Conservation (phyloP, 768 basidiomycete species). For the Lentinula lateritia region DNA sequence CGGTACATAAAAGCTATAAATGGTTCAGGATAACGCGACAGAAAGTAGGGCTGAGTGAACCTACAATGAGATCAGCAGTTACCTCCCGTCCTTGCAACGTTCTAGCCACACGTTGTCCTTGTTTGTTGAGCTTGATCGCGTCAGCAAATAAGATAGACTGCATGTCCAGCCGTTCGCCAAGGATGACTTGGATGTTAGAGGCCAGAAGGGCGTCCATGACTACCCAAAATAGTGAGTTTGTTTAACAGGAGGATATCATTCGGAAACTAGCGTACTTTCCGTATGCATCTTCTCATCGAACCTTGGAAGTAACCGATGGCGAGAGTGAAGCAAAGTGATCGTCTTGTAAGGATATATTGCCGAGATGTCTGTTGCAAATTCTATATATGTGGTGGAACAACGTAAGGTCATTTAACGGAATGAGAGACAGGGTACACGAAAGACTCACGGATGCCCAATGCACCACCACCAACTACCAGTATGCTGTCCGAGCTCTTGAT, state of each 20-base stretch:
- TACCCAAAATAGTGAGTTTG: conserved; percentile 6
- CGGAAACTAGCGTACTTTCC: conserved; percentile 32
- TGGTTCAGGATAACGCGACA: not conserved
- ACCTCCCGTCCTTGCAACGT: conserved; percentile 47
- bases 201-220: conserved; percentile 34
- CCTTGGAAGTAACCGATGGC: conserved; percentile 43
- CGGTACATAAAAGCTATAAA: conserved; percentile 51
- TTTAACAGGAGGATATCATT: too few species aligned
- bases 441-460: conserved; percentile 63
- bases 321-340: conserved; percentile 59
- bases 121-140: conserved; percentile 19
- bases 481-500: conserved; percentile 45
- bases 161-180: conserved; percentile 51
- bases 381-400: conserved; percentile 22
- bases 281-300: conserved; percentile 49
- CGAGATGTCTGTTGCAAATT: conserved; percentile 61
- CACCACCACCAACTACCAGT: conserved; percentile 67
- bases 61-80: conserved; percentile 46
- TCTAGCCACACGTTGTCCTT: conserved; percentile 30
- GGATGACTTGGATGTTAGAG: conserved; percentile 41
- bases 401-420: not conserved
- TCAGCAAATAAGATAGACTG: conserved; percentile 10
- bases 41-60: conserved; percentile 11
- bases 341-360: conserved; percentile 44
- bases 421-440: not conserved